Base-by-base conservation (phyloP, 441 rosid genomes). In the Euphorbia corollata region DNA sequence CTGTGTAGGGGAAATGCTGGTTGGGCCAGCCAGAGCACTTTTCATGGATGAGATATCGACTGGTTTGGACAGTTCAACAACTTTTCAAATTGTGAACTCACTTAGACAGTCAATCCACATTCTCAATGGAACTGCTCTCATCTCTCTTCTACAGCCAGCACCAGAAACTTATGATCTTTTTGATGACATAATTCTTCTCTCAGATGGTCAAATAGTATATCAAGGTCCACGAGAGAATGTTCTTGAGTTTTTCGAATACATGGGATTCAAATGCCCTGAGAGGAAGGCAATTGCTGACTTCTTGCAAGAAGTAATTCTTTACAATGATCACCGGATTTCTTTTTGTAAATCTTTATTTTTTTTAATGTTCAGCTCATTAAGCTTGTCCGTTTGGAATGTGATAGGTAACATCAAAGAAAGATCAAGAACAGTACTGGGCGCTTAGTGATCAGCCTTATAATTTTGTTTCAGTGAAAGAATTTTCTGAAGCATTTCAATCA, bases 71-170 rank as follows among this genome's bases (percentile, higher is more conserved):
- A 87, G 89, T 61, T 80, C 91, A 0, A 87, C 91, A 0, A 84
- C 89, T 20, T 89, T 71, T 62, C 89, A 87, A 70, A 87, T 89
- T 41, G 77, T 85, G 71, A 87, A 83, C 45, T 85, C 78, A 4
- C 73, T 89, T 45, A 83, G 77, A 78, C 88, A 87, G 56, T 68
- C 75, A 66, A 68, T 80, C 55, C 92, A 90, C 74, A 78, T 85
- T 70, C 80, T 86, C 47, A 75, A 79, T 45, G 85, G 82, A 69
- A 90, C 94, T 13, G 89, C 90, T 18, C 67, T 87, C 43, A 74
- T 90, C 39, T 86, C 97, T 63, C 97, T 90, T 71, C 97, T 90
- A 34, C 97, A 90, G 72, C 97, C 94, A 34, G 87, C 90, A n/a
- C 92, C 92, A 0, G 97, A 90, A 76, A 90, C 94, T n/a, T 90